phyloP scores from a whole-genome alignment of 2,329 filamentous ascomycete genomes.

The Claviceps monticola region DNA sequence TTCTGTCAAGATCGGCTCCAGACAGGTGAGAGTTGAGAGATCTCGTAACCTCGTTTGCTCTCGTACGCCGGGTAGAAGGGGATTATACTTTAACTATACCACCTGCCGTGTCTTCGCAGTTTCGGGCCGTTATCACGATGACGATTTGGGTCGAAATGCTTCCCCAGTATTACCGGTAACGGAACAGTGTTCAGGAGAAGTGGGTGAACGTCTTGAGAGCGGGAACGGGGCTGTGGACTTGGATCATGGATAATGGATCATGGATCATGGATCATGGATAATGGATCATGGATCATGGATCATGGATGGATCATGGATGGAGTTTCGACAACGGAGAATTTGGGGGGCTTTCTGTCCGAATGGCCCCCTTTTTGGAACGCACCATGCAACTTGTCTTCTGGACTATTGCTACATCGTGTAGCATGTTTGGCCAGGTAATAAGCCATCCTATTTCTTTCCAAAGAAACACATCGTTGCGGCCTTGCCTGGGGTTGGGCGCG shows the following conservation, averaged over 20 bases:
- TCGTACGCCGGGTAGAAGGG: background rate
- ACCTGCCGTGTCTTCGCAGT: background rate
- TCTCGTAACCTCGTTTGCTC: background rate
- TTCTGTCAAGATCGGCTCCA: slow-evolving; percentile 5
- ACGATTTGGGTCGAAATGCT: background rate
- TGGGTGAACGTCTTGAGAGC: too few species aligned
- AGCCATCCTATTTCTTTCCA: background rate
- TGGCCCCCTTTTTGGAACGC: background rate
- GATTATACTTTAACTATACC: slow-evolving; percentile 3
- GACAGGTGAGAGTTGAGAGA: background rate
- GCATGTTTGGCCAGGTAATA: background rate
- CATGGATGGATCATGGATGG: too few species aligned
- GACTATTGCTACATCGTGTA: background rate
- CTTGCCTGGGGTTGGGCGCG: background rate
- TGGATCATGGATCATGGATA: too few species aligned
- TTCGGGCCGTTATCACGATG: slow-evolving; percentile 1
- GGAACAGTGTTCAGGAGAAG: background rate
- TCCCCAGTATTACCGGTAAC: slow-evolving; percentile 1
- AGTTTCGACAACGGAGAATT: background rate
- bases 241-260: too few species aligned
- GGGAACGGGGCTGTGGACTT: background rate
- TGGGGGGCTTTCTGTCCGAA: background rate
- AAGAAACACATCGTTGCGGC: background rate
- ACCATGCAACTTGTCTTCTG: background rate
- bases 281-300: too few species aligned